These are phyloP conservation scores for Cylindrotheca closterium DNA, from an alignment of 108 stramenopile genomes.

Conservation along the genomic window DNA sequence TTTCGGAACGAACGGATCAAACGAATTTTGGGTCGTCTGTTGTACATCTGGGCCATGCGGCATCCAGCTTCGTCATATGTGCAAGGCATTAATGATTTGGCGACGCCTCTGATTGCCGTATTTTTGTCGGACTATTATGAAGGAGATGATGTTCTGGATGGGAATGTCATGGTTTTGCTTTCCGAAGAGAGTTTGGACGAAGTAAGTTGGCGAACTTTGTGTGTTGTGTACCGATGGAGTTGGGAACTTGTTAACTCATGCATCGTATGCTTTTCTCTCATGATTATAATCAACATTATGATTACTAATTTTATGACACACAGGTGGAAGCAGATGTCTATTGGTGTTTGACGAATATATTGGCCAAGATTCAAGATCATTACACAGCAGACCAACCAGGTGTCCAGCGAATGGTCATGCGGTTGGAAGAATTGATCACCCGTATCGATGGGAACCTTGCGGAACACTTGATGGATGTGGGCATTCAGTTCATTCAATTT, in stretches of 20 bases:
- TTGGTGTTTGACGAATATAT: conserved; percentile 95
- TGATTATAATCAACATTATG: not conserved
- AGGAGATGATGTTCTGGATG: conserved; percentile 54
- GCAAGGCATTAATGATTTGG: conserved; percentile 98
- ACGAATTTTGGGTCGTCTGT: conserved; percentile 70
- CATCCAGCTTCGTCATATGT: conserved; percentile 96
- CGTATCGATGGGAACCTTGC: conserved; percentile 91
- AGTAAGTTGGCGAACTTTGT: conserved; percentile 25
- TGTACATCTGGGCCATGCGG: conserved; percentile 98
- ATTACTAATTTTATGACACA: not conserved
- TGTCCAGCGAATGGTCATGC: conserved; percentile 94
- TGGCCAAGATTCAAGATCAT: conserved; percentile 97
- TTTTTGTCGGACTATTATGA: conserved; percentile 82
- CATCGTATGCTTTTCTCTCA: not conserved
- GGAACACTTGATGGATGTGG: conserved; percentile 68
- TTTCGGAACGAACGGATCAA: conserved; percentile 93
- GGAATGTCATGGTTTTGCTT: conserved; percentile 62
- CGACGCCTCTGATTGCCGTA: conserved; percentile 90
- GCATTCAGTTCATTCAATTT: conserved; percentile 94
- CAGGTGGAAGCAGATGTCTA: conserved; percentile 96
- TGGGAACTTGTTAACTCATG: not conserved
- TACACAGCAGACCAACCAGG: conserved; percentile 98
- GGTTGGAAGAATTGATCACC: conserved; percentile 90
- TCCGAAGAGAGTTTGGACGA: conserved; percentile 62
- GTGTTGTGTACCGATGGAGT: too few species aligned